phyloP scores from a whole-genome alignment of 805 yeast genomes.

The Schizosaccharomyces cryophilus region DNA sequence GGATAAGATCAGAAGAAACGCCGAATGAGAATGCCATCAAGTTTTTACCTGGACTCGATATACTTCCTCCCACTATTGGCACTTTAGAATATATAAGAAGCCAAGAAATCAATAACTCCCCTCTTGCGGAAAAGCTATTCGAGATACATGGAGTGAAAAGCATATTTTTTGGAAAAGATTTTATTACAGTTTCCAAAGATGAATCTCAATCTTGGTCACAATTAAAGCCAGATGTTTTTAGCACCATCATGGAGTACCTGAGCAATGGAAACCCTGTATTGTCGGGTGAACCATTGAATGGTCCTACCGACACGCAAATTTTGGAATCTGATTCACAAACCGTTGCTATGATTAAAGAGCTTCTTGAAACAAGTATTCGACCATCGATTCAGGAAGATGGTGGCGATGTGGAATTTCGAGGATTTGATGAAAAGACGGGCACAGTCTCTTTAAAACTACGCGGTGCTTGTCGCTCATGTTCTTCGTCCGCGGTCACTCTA shows the following conservation, averaged over 20 bases:
- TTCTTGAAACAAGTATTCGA: slow-evolving; percentile 78
- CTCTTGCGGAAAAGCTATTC: slow-evolving; percentile 51
- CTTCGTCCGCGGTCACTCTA: slow-evolving; percentile 70
- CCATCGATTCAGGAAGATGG: slow-evolving; percentile 98
- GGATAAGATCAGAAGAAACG: slow-evolving; percentile 58
- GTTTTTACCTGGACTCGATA: slow-evolving; percentile 42
- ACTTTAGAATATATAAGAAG: slow-evolving; percentile 55
- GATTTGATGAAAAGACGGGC: slow-evolving; percentile 66
- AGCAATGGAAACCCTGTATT: slow-evolving; percentile 15
- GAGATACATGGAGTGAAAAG: slow-evolving; percentile 52
- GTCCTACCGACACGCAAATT: slow-evolving; percentile 20
- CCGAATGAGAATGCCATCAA: slow-evolving; percentile 74
- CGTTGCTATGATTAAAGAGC: slow-evolving; percentile 70
- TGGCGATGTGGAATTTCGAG: slow-evolving; percentile 79
- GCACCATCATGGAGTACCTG: slow-evolving; percentile 22
- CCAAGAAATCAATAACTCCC: slow-evolving; percentile 51
- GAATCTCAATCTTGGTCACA: slow-evolving; percentile 42
- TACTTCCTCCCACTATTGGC: slow-evolving; percentile 29
- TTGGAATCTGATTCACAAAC: slow-evolving; percentile 55
- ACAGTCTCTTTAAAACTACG: slow-evolving; percentile 67
- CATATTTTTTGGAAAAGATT: slow-evolving; percentile 60
- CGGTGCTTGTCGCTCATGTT: slow-evolving; percentile 92
- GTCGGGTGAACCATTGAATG: slow-evolving; percentile 24
- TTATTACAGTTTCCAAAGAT: slow-evolving; percentile 55
- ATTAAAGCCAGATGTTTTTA: slow-evolving; percentile 36